Percentiles rank a stretch among this genome's conserved stretches.
Evolutionary conservation across 768 basidiomycete genomes (phyloP).

Genomic region (Thelephora aurantiotincta): DNA sequence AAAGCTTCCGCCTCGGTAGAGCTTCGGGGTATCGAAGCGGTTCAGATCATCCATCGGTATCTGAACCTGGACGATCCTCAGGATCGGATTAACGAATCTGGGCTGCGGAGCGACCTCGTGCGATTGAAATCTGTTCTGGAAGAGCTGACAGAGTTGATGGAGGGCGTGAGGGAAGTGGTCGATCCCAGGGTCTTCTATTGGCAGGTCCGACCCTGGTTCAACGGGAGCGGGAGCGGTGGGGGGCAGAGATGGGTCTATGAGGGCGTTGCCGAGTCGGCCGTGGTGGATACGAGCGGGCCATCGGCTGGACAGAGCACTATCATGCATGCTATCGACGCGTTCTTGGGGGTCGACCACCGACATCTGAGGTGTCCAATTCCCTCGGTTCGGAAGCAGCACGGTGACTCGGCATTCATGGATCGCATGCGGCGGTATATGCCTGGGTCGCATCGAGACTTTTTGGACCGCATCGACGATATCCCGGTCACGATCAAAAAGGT

Average conservation of each 20-base stretch:
- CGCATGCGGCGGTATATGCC: slow-evolving; percentile 96
- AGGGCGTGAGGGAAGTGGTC: slow-evolving; percentile 52
- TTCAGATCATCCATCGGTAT: slow-evolving; percentile 81
- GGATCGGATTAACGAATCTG: slow-evolving; percentile 28
- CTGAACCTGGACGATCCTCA: slow-evolving; percentile 56
- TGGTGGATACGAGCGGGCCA: slow-evolving; percentile 69
- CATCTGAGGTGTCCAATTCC: slow-evolving; percentile 59
- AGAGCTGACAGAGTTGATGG: slow-evolving; percentile 56
- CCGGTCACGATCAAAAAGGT: slow-evolving; percentile 51
- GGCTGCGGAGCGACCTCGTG: slow-evolving; percentile 53
- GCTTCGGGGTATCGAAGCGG: slow-evolving; percentile 72
- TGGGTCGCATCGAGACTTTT: slow-evolving; percentile 75
- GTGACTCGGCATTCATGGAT: slow-evolving; percentile 74
- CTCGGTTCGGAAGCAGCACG: slow-evolving; percentile 48
- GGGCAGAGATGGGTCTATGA: slow-evolving; percentile 62
- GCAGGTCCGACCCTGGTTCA: slow-evolving; percentile 85
- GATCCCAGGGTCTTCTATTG: slow-evolving; percentile 85
- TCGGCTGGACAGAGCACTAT: slow-evolving; percentile 91
- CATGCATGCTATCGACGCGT: slow-evolving; percentile 77
- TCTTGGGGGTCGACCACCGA: slow-evolving; percentile 82
- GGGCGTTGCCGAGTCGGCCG: slow-evolving; percentile 43
- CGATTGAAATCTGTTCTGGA: slow-evolving; percentile 58
- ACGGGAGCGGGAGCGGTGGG: slow-evolving; percentile 58
- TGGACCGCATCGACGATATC: slow-evolving; percentile 46
- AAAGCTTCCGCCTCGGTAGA: slow-evolving; percentile 73